A percentile compares a stretch with the other conserved stretches of the same genome.
phyloP scores from a whole-genome alignment of 495 filamentous ascomycete genomes.

The Penicillium angulare region DNA sequence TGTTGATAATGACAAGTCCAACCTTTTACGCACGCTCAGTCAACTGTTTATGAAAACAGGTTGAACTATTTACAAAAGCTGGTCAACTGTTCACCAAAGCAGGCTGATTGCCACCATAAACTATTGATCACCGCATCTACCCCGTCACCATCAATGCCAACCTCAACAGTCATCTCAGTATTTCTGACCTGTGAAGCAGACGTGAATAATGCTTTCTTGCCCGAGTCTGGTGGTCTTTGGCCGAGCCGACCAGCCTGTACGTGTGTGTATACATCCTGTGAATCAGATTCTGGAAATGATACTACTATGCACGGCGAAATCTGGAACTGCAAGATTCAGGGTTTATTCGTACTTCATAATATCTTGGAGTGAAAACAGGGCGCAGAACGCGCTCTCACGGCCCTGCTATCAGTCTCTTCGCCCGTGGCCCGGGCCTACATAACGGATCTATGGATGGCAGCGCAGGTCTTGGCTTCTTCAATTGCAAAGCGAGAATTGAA shows the following conservation, averaged over 20 bases:
- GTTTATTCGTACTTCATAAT: not conserved
- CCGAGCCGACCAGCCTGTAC: not conserved
- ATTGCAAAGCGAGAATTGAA: constrained; percentile 1
- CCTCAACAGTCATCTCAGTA: not conserved
- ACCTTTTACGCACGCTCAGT: not conserved
- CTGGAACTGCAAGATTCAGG: not conserved
- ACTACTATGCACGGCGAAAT: not conserved
- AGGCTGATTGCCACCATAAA: not conserved
- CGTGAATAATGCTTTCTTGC: not conserved
- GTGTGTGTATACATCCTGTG: not conserved
- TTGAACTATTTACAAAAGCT: not conserved
- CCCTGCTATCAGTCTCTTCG: constrained; percentile 1
- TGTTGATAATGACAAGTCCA: not conserved
- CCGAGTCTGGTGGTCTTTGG: not conserved
- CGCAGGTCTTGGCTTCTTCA: constrained; percentile 1
- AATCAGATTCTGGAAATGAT: not conserved
- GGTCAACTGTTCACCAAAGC: not conserved
- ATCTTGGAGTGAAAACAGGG: not conserved
- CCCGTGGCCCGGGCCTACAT: not conserved
- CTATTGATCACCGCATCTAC: not conserved
- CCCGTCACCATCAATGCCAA: not conserved
- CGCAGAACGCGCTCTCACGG: not conserved
- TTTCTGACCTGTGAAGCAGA: not conserved
- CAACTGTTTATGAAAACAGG: not conserved
- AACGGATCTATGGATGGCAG: not conserved